Conservation (phyloP, 129 eudicot species). For the carrot (Daucus carota) region DNA sequence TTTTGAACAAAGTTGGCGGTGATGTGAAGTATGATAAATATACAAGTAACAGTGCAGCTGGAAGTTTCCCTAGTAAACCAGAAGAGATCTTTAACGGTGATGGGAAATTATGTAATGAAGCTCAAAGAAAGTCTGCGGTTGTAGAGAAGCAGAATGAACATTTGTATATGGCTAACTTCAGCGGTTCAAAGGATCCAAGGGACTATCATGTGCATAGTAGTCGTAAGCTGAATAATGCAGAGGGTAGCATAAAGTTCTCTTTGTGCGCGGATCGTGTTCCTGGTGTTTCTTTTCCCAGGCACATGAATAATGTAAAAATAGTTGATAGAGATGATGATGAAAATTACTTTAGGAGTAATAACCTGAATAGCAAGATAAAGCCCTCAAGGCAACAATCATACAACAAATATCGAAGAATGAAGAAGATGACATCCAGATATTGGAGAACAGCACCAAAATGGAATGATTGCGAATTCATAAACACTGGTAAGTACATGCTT, state of each 20-base stretch:
- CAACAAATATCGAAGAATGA: slow-evolving; percentile 51
- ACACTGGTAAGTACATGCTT: slow-evolving; percentile 47
- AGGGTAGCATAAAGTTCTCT: slow-evolving; percentile 59
- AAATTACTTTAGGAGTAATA: slow-evolving; percentile 55
- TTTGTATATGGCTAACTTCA: slow-evolving; percentile 26
- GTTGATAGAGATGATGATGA: slow-evolving; percentile 93
- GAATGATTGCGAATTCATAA: slow-evolving; percentile 48
- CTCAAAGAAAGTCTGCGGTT: background rate
- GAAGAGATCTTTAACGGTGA: background rate
- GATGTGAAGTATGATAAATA: slow-evolving; percentile 34
- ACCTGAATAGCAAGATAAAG: slow-evolving; percentile 44
- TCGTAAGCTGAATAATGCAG: slow-evolving; percentile 31
- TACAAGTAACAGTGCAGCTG: background rate
- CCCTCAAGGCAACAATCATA: slow-evolving; percentile 55
- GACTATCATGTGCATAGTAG: slow-evolving; percentile 35
- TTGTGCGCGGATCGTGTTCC: slow-evolving; percentile 47
- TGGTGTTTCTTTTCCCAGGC: slow-evolving; percentile 50
- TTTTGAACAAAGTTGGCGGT: slow-evolving; percentile 28
- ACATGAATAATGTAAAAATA: slow-evolving; percentile 59
- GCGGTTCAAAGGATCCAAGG: slow-evolving; percentile 32
- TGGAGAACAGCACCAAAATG: slow-evolving; percentile 73
- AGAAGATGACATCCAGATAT: slow-evolving; percentile 59
- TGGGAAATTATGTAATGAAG: background rate
- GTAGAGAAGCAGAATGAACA: slow-evolving; percentile 33
- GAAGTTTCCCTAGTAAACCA: background rate